Evolutionary conservation across 768 basidiomycete genomes (phyloP).

Genomic region (Boletus subparvulus): DNA sequence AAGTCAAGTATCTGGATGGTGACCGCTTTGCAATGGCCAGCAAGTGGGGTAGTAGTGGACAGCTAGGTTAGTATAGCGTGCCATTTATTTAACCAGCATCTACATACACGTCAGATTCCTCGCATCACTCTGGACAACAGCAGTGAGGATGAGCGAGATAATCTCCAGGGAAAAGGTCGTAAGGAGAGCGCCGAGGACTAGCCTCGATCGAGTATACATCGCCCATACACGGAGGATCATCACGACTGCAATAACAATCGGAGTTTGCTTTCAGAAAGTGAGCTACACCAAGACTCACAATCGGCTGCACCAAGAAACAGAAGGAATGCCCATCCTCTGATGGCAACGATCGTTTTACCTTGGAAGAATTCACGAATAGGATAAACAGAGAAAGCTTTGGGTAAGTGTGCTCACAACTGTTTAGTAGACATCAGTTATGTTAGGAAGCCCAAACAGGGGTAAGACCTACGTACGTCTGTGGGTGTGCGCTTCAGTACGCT

Average conservation of each 20-base stretch:
- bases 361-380: background rate
- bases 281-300: background rate
- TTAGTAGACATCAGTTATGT: background rate
- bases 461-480: background rate
- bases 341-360: background rate
- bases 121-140: background rate
- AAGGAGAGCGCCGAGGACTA: background rate
- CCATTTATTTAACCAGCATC: no score
- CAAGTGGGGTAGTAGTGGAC: background rate
- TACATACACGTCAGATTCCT: background rate
- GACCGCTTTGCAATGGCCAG: background rate
- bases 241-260: background rate
- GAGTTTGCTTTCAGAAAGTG: background rate
- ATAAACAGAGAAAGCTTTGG: background rate
- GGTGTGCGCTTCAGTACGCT: background rate
- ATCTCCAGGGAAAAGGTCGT: background rate
- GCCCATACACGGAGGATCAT: conserved; percentile 1
- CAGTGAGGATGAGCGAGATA: background rate
- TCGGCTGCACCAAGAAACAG: background rate
- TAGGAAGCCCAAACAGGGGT: background rate
- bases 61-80: background rate
- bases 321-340: background rate
- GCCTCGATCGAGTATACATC: background rate
- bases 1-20: background rate
- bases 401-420: background rate